Percentiles rank a stretch among this genome's conserved stretches.
Conservation (phyloP, 352 stramenopile genomes). For the Globisporangium nodosum region DNA sequence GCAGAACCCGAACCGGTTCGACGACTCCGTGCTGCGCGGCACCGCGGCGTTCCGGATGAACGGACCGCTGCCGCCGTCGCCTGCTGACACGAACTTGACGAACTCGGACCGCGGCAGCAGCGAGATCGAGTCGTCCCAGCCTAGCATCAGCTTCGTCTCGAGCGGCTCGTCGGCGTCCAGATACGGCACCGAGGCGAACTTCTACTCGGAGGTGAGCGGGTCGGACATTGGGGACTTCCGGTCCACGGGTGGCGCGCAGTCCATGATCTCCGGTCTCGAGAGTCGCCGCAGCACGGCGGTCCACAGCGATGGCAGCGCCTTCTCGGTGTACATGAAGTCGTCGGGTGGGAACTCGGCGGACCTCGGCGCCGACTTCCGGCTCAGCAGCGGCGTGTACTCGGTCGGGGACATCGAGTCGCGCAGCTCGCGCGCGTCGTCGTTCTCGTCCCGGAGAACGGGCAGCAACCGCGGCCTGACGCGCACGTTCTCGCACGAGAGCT, state of each 20-base stretch:
- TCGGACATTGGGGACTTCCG: conserved; percentile 19
- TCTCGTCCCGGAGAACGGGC: neutral
- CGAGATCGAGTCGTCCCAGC: conserved; percentile 8
- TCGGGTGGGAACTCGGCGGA: conserved; percentile 14
- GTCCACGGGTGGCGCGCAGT: conserved; percentile 13
- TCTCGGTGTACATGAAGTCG: conserved; percentile 30
- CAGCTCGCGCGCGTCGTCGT: conserved; percentile 17
- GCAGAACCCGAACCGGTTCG: conserved; percentile 11
- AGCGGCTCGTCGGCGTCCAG: conserved; percentile 5
- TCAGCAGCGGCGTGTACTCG: conserved; percentile 21
- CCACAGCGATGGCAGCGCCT: conserved; percentile 28
- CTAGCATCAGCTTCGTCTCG: conserved; percentile 10
- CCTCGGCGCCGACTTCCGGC: conserved; percentile 16
- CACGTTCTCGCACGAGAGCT: conserved; percentile 11
- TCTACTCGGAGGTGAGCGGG: conserved; percentile 3
- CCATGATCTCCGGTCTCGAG: conserved; percentile 5
- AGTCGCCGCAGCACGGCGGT: conserved; percentile 10
- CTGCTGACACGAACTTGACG: neutral
- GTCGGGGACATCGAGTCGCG: conserved; percentile 11
- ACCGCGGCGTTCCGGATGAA: conserved; percentile 12
- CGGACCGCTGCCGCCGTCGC: conserved; percentile 9
- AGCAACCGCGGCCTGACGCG: neutral
- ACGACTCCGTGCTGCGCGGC: conserved; percentile 10
- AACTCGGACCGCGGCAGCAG: conserved; percentile 4
- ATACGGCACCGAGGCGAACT: conserved; percentile 2